A percentile compares a stretch with the other conserved stretches of the same genome.
Conservation (phyloP, 2,329 filamentous ascomycete genomes). For the Aureobasidium pullulans region DNA sequence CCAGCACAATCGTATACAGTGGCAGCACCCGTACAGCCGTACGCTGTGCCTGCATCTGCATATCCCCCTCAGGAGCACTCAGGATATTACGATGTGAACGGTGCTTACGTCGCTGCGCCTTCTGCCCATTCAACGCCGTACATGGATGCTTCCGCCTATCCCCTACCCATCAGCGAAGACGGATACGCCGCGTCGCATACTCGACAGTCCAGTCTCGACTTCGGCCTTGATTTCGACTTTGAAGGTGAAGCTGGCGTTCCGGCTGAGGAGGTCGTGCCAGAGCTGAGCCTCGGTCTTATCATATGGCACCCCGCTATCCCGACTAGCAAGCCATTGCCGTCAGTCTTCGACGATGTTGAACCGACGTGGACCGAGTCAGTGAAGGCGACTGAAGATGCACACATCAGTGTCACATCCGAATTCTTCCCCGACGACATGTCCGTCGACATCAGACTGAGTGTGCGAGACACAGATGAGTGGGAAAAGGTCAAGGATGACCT, state of each 20-base stretch:
- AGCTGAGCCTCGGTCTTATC: conserved; percentile 34
- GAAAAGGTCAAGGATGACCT: conserved; percentile 42
- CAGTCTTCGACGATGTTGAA: conserved; percentile 38
- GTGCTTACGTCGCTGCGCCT: conserved; percentile 2
- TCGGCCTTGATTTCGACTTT: conserved; percentile 4
- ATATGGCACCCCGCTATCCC: conserved; percentile 38
- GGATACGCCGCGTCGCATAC: conserved; percentile 5
- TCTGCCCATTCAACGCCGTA: not conserved
- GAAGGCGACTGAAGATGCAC: conserved; percentile 30
- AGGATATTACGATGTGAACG: conserved; percentile 12
- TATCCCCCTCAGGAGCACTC: conserved; percentile 5
- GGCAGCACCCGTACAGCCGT: not conserved
- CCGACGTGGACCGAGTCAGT: conserved; percentile 34
- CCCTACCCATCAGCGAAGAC: not conserved
- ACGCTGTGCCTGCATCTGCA: not conserved
- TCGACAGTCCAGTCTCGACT: conserved; percentile 9
- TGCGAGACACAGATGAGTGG: conserved; percentile 45
- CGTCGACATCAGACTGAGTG: conserved; percentile 38
- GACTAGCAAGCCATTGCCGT: conserved; percentile 35
- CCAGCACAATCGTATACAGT: not conserved
- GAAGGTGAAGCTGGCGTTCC: conserved; percentile 5
- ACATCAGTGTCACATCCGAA: conserved; percentile 40
- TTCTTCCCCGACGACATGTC: conserved; percentile 40
- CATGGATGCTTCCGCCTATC: not conserved
- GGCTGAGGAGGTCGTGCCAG: conserved; percentile 28